Conservation (phyloP, 1,139 yeast species). For the Debaryomycetaceae sp. region DNA sequence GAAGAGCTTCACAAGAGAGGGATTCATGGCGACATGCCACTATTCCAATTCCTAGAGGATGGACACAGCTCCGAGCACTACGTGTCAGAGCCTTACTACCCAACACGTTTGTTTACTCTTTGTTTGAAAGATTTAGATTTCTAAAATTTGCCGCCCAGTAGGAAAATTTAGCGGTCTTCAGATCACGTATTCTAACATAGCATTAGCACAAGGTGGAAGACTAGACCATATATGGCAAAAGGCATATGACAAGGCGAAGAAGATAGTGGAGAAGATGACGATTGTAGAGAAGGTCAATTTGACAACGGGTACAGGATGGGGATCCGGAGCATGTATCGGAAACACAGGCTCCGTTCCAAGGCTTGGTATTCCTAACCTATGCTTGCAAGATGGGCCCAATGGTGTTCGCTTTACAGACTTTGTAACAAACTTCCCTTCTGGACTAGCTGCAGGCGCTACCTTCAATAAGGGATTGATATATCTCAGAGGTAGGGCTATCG, state of each 20-base stretch:
- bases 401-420: slow-evolving; percentile 61
- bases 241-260: slow-evolving; percentile 55
- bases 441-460: slow-evolving; percentile 56
- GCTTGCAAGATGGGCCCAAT: slow-evolving; percentile 64
- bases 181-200: slow-evolving; percentile 2
- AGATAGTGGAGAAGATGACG: slow-evolving; percentile 51
- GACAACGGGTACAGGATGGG: slow-evolving; percentile 68
- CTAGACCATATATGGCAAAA: slow-evolving; percentile 49
- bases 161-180: background rate
- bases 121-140: background rate
- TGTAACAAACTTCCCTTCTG: slow-evolving; percentile 57
- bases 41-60: slow-evolving; percentile 24
- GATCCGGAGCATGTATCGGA: slow-evolving; percentile 62
- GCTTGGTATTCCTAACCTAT: slow-evolving; percentile 53
- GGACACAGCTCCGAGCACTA: background rate
- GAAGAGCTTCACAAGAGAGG: slow-evolving; percentile 24
- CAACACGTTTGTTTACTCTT: slow-evolving; percentile 29
- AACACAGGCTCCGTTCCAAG: slow-evolving; percentile 60
- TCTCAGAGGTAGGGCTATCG: slow-evolving; percentile 55
- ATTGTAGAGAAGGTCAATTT: slow-evolving; percentile 58
- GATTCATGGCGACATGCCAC: slow-evolving; percentile 32
- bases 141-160: slow-evolving; percentile 1
- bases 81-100: slow-evolving; percentile 19
- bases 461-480: slow-evolving; percentile 53
- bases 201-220: slow-evolving; percentile 39